Evolutionary conservation across 495 filamentous ascomycete species (phyloP), one percentile per base, ranked within the genome.

Genomic region (Neohortaea acidophila): DNA sequence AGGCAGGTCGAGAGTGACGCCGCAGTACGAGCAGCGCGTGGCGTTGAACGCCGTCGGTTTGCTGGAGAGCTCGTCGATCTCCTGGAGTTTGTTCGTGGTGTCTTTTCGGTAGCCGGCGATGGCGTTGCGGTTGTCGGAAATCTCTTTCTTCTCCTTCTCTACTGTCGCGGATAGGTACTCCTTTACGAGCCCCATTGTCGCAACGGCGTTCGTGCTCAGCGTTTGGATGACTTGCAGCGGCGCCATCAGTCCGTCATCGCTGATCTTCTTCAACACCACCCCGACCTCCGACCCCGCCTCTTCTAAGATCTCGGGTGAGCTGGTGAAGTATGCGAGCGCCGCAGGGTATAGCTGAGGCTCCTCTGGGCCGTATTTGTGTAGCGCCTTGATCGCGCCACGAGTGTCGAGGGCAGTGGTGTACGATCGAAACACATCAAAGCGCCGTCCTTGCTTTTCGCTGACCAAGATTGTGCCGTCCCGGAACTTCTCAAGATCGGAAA

Each of bases 151-250:
- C 61, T 97, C 89, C 25, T 79, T 70, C 43, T 87, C 79, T 54
- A 97, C 91, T 13, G 85, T 89, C 33, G 79, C 69, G 39, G 77
- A 72, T 3, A 97, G 74, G 53, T 97, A 97, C 20, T 75, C 76
- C 64, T 94, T 96, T 30, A 97, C 77, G 65, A 94, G 81, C 22
- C 91, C 89, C 81, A 96, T 94, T 1, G 84, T 94, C 1, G 89
- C 86, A 6, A 94, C 85, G 19, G 70, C 75, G 51, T 84, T 85
- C 19, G 70, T 75, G 42, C 77, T 81, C 9, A 97, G 64, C 2
- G 91, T 84, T 56, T 97, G 89, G 12, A 97, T 89, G 11, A 97
- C 89, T 56, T 97, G 87, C 18, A 97, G 65, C 1, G 89, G 89
- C 11, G 91, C 87, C 81, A 97, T 91, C 10, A 97, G 69, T 11